Evolutionary conservation across 1,284 basidiomycete species (phyloP), one percentile per base, ranked within the genome.

Genomic region (Ustilago trichophora): DNA sequence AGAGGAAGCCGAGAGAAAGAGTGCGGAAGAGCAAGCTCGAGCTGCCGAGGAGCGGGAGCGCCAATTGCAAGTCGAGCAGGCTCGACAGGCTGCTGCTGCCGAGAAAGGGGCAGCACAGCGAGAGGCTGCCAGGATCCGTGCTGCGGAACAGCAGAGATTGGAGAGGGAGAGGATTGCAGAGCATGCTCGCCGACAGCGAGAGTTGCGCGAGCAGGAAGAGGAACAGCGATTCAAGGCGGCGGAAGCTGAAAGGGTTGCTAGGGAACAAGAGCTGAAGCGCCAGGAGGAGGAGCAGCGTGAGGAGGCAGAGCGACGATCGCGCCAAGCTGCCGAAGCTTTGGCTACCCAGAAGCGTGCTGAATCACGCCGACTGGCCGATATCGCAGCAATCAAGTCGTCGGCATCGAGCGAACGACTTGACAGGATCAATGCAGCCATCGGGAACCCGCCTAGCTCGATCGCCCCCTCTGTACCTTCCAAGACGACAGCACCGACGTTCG

Each of bases 151-250:
- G 27, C 51, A 69, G 36, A 49, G 55, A 29, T 33, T 49, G 40
- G 65, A 69, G 33, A 31, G 55, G 31, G 65, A 69, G 46, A 50
- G 51, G 33, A 51, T 57, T 9, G 59, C 59, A 16, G 63, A 59
- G 26, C 54, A 53, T 27, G 52, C 50, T 10, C 43, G 46, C 19
- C 50, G 36, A 19, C 57, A 62, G 35, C 54, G 55, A 9, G 53
- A 60, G 33, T 33, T 51, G 21, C 48, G 64, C 16, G 53, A 60
- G 35, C 43, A 45, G 37, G 42, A 55, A 22, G 65, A 69, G 27
- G 48, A 54, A 38, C 64, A 48, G 38, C 51, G 37, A 33, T 24
- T 32, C 11, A 49, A 58, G 43, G 49, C 32, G n/a, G n/a, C n/a
- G 19, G 55, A 64, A 21, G 52, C 47, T 4, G 46, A 55, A 13